Percentiles rank a stretch among this genome's conserved stretches.
Conservation (phyloP, 2,329 filamentous ascomycete genomes). For the Ophioceras dolichostomum region DNA sequence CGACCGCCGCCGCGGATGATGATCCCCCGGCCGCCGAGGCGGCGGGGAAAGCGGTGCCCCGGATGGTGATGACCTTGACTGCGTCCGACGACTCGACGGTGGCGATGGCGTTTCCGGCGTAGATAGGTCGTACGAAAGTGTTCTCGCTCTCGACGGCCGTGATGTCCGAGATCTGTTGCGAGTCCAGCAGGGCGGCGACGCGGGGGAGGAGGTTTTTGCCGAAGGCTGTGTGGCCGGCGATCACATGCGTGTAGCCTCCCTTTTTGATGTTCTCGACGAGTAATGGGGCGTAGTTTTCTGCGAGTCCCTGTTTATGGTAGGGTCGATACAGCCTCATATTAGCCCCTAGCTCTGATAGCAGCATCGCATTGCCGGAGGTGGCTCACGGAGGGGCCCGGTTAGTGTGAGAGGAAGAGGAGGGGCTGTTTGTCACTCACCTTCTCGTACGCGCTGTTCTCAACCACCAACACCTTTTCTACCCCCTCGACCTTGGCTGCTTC, state of each 20-base stretch:
- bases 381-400: conserved; percentile 1
- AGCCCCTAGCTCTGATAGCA: no score
- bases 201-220: conserved; percentile 91
- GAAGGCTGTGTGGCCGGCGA: conserved; percentile 87
- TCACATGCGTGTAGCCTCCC: conserved; percentile 82
- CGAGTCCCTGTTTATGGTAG: conserved; percentile 58
- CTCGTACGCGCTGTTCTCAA: conserved; percentile 85
- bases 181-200: conserved; percentile 81
- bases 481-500: conserved; percentile 84
- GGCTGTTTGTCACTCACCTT: conserved; percentile 43
- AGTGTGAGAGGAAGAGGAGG: neutral
- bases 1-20: conserved; percentile 43
- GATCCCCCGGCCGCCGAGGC: conserved; percentile 60
- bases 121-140: conserved; percentile 93
- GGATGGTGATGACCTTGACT: conserved; percentile 83
- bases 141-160: conserved; percentile 78
- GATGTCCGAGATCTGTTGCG: conserved; percentile 89
- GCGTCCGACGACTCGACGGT: conserved; percentile 84
- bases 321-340: no score
- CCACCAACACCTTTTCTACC: conserved; percentile 78
- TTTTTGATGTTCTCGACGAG: conserved; percentile 96
- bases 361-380: no score
- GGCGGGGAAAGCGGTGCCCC: conserved; percentile 81
- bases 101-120: conserved; percentile 92
- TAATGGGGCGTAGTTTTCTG: conserved; percentile 89